Evolutionary conservation across 192 early-diverging fungal species (phyloP).

Genomic region (Podila minutissima): DNA sequence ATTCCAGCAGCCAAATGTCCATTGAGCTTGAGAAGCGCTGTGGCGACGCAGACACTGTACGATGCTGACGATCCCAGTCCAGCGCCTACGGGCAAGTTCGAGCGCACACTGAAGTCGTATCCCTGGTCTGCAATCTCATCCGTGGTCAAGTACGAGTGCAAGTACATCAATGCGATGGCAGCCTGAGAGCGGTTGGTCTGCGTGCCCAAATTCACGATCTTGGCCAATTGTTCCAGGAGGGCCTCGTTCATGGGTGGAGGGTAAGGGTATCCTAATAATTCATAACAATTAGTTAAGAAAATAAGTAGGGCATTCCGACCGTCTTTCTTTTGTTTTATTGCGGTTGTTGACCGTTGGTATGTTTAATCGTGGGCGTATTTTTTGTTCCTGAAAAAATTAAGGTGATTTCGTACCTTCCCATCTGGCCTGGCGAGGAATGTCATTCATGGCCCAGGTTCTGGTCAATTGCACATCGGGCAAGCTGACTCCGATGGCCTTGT

Average conservation of each 20-base stretch:
- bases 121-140: constrained; percentile 33
- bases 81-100: constrained; percentile 88
- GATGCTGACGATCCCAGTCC: constrained; percentile 98
- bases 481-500: constrained; percentile 56
- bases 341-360: no score
- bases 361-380: not conserved
- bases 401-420: constrained; percentile 42
- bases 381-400: not conserved
- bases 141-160: constrained; percentile 66
- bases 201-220: constrained; percentile 40
- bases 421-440: constrained; percentile 33
- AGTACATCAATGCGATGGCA: constrained; percentile 71
- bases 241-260: constrained; percentile 50
- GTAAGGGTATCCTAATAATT: constrained; percentile 35
- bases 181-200: constrained; percentile 42
- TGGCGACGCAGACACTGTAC: constrained; percentile 82
- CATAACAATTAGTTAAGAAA: not conserved
- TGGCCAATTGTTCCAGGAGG: constrained; percentile 26
- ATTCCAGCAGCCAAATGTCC: constrained; percentile 26
- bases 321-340: no score
- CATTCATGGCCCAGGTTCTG: constrained; percentile 38
- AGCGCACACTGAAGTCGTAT: constrained; percentile 74
- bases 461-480: constrained; percentile 73
- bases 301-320: not conserved
- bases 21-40: constrained; percentile 70